These are phyloP conservation scores for Chaetomiaceae sp. DNA, from an alignment of 2,329 filamentous ascomycete genomes.

Conservation along the genomic window DNA sequence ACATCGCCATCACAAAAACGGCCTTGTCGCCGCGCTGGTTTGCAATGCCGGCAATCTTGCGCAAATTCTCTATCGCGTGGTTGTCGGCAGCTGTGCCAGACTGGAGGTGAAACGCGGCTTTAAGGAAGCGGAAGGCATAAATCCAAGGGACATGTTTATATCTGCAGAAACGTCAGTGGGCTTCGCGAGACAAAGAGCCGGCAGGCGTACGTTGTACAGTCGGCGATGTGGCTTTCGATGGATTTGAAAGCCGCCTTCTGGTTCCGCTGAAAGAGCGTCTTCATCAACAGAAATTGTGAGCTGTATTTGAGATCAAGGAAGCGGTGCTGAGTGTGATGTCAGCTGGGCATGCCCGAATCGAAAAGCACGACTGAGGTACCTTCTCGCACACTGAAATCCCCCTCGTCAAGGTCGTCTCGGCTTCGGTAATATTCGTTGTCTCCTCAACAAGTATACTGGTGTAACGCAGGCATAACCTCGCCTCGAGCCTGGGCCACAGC, in stretches of 20 bases:
- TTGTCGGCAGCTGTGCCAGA: conserved; percentile 57
- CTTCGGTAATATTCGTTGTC: conserved; percentile 70
- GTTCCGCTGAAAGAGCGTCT: conserved; percentile 66
- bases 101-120: conserved; percentile 64
- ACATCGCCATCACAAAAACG: conserved; percentile 59
- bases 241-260: conserved; percentile 69
- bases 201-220: conserved; percentile 57
- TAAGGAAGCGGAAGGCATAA: conserved; percentile 72
- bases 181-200: not conserved
- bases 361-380: conserved; percentile 34
- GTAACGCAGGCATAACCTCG: conserved; percentile 65
- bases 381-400: conserved; percentile 66
- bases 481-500: conserved; percentile 62
- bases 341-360: conserved; percentile 1
- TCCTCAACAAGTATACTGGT: conserved; percentile 68
- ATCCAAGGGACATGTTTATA: conserved; percentile 68
- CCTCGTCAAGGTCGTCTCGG: conserved; percentile 67
- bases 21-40: conserved; percentile 57
- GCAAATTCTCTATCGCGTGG: conserved; percentile 64
- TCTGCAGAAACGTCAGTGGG: conserved; percentile 32
- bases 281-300: conserved; percentile 69
- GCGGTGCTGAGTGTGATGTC: conserved; percentile 40
- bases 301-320: conserved; percentile 68
- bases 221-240: conserved; percentile 63
- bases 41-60: conserved; percentile 57